Percentiles rank a stretch among this genome's conserved stretches.
Evolutionary conservation across 2,329 filamentous ascomycete species (phyloP).

Genomic region (Leptographium wingfieldii): DNA sequence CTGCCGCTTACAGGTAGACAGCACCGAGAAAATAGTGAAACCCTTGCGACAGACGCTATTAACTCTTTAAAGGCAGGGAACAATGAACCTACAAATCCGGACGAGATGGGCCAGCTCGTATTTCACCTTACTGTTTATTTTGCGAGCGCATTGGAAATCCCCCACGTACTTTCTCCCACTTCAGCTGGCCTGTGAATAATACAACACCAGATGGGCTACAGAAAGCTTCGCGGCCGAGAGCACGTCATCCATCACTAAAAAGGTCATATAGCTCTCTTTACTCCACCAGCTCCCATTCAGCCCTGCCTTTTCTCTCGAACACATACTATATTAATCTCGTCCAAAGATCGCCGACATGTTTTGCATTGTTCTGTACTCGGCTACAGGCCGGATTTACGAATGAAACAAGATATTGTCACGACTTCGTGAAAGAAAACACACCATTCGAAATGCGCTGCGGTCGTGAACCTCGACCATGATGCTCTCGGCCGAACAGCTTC

Average conservation of each 20-base stretch:
- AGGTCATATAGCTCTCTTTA: not conserved
- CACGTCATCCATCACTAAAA: not conserved
- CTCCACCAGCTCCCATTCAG: not conserved
- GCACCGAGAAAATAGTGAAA: too few relatives aligned
- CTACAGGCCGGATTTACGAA: not conserved
- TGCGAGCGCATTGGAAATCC: not conserved
- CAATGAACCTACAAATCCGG: too few relatives aligned
- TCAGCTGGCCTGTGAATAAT: not conserved
- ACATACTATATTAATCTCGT: not conserved
- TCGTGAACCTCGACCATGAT: conserved; percentile 2
- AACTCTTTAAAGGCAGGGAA: too few relatives aligned
- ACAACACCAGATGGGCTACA: not conserved
- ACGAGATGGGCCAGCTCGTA: too few relatives aligned
- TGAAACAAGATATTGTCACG: not conserved
- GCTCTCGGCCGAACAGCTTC: conserved; percentile 16
- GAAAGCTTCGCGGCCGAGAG: not conserved
- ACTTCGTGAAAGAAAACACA: not conserved
- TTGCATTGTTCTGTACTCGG: not conserved
- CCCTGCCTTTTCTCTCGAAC: not conserved
- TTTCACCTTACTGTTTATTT: too few relatives aligned
- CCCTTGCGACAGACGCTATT: too few relatives aligned
- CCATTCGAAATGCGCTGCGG: not conserved
- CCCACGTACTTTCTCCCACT: not conserved
- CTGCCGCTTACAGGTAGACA: too few relatives aligned
- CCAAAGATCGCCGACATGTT: too few relatives aligned